A percentile compares a stretch with the other conserved stretches of the same genome.
phyloP scores from a whole-genome alignment of 2,329 filamentous ascomycete genomes.

The Lecanicillium sp. region DNA sequence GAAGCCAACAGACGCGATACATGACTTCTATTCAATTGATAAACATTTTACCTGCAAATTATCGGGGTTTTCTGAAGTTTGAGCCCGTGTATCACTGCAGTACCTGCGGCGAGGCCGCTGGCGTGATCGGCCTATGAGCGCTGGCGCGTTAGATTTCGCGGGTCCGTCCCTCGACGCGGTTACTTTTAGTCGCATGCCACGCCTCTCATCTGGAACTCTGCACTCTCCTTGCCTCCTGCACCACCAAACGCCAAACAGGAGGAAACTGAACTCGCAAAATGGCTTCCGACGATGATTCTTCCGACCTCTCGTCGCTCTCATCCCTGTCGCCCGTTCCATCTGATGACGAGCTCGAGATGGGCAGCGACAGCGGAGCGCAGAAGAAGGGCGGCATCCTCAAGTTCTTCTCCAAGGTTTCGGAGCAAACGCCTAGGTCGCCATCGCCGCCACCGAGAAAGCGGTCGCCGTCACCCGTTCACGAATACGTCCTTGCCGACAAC shows the following conservation, averaged over 20 bases:
- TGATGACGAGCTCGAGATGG: slow-evolving; percentile 46
- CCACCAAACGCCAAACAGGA: slow-evolving; percentile 26
- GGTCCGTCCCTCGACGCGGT: slow-evolving; percentile 22
- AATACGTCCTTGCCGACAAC: slow-evolving; percentile 85
- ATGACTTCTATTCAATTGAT: no score
- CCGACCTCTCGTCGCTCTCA: slow-evolving; percentile 55
- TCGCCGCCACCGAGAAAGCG: slow-evolving; percentile 69
- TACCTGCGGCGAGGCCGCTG: neutral
- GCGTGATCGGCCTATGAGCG: slow-evolving; percentile 12
- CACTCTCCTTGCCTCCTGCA: slow-evolving; percentile 25
- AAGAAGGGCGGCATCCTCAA: slow-evolving; percentile 57
- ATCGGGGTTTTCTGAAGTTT: no score
- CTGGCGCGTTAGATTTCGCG: slow-evolving; percentile 22
- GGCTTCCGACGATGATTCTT: slow-evolving; percentile 56
- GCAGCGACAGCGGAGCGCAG: slow-evolving; percentile 27
- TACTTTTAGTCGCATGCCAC: slow-evolving; percentile 16
- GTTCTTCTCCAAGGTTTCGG: slow-evolving; percentile 58
- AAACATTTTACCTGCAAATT: no score
- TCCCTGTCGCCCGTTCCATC: slow-evolving; percentile 40
- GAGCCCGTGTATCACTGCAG: no score
- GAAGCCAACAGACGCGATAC: no score
- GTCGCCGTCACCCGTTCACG: slow-evolving; percentile 81
- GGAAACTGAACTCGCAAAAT: slow-evolving; percentile 35
- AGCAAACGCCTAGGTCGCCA: slow-evolving; percentile 47
- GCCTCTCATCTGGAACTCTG: slow-evolving; percentile 5